phyloP scores from a whole-genome alignment of 305 asterid genomes.

The Rubia balearica region DNA sequence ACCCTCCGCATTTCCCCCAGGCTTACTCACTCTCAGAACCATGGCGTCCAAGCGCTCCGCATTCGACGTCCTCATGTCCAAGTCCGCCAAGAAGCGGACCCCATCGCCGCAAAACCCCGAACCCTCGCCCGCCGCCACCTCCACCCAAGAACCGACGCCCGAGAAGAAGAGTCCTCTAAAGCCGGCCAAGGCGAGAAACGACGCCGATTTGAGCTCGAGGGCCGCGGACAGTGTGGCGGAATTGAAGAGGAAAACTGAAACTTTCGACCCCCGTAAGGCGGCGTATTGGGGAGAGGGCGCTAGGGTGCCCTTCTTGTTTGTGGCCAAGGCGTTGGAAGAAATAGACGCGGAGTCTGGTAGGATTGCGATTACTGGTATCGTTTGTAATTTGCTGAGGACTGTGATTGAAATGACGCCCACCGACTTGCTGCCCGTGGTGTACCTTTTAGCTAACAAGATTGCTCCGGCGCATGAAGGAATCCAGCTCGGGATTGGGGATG shows the following conservation, averaged over 20 bases:
- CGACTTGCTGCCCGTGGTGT: constrained; percentile 68
- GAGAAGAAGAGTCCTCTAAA: constrained; percentile 2
- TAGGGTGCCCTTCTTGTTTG: constrained; percentile 86
- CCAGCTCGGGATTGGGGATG: constrained; percentile 94
- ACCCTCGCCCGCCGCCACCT: constrained; percentile 52
- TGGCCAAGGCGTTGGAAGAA: constrained; percentile 78
- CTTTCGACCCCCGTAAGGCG: constrained; percentile 55
- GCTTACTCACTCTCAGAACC: constrained; percentile 12
- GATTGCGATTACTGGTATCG: constrained; percentile 74
- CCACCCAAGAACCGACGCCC: constrained; percentile 31
- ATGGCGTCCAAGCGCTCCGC: constrained; percentile 32
- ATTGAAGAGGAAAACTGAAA: constrained; percentile 44
- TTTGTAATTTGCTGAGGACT: constrained; percentile 83
- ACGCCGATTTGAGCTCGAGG: background rate
- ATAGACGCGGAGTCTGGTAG: constrained; percentile 70
- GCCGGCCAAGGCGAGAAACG: constrained; percentile 9
- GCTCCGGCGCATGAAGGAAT: constrained; percentile 86
- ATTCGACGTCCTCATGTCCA: constrained; percentile 33
- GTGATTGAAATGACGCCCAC: constrained; percentile 75
- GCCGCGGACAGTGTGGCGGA: constrained; percentile 29
- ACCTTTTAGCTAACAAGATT: constrained; percentile 65
- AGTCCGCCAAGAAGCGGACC: constrained; percentile 22
- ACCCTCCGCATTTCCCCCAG: constrained; percentile 5
- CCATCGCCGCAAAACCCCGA: background rate
- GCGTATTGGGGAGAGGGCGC: constrained; percentile 76